A percentile compares a stretch with the other conserved stretches of the same genome.
Evolutionary conservation across 345 rosid species (phyloP).

Genomic region (rapeseed (Brassica napus)): Da-Ae NC_063442.1:6864001-6864500

Average conservation of each 20-base stretch:
- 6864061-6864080: background rate
- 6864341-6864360: background rate
- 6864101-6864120: constrained; percentile 36
- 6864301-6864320: background rate
- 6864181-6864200: constrained; percentile 48
- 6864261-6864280: background rate
- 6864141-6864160: constrained; percentile 48
- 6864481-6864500: too few species aligned
- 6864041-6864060: constrained; percentile 30
- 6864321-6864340: too few species aligned
- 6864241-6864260: background rate
- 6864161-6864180: constrained; percentile 39
- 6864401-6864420: background rate
- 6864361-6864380: background rate
- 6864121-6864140: constrained; percentile 33
- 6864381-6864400: background rate
- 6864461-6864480: background rate
- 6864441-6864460: background rate
- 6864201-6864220: constrained; percentile 44
- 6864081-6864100: constrained; percentile 34
- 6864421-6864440: background rate
- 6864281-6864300: background rate
- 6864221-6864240: constrained; percentile 17
- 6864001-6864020: constrained; percentile 5
- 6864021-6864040: constrained; percentile 41